Evolutionary conservation across 805 yeast genomes (phyloP).

Genomic region (Saccharomycopsis oosterbeekiorum): DNA sequence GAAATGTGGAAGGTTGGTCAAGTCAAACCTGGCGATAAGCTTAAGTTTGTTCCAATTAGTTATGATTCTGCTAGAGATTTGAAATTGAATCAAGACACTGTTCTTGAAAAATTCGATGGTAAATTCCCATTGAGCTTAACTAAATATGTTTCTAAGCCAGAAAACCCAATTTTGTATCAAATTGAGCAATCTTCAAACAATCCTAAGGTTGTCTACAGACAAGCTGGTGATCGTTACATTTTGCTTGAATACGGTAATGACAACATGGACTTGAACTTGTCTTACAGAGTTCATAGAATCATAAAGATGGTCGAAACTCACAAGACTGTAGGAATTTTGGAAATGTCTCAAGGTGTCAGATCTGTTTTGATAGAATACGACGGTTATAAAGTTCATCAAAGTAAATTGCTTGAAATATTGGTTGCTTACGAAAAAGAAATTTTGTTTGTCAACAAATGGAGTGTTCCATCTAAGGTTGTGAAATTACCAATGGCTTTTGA

Average conservation of each 20-base stretch:
- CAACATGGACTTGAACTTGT: slow-evolving; percentile 70
- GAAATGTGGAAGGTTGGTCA: slow-evolving; percentile 99
- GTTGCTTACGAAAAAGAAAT: slow-evolving; percentile 70
- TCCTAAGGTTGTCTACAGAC: slow-evolving; percentile 79
- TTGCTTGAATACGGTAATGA: slow-evolving; percentile 91
- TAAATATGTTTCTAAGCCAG: slow-evolving; percentile 30
- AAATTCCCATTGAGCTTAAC: slow-evolving; percentile 24
- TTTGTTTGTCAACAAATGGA: slow-evolving; percentile 70
- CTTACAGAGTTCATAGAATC: slow-evolving; percentile 78
- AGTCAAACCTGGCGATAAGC: slow-evolving; percentile 85
- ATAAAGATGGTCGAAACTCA: slow-evolving; percentile 59
- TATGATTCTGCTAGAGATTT: slow-evolving; percentile 59
- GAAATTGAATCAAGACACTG: slow-evolving; percentile 49
- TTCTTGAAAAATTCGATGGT: slow-evolving; percentile 27
- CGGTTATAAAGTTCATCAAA: slow-evolving; percentile 52
- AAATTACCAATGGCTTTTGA: slow-evolving; percentile 95
- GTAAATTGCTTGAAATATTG: slow-evolving; percentile 49
- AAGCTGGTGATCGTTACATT: slow-evolving; percentile 93
- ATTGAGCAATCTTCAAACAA: slow-evolving; percentile 31
- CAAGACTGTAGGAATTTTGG: slow-evolving; percentile 72
- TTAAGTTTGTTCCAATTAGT: slow-evolving; percentile 70
- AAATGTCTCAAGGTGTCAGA: slow-evolving; percentile 96
- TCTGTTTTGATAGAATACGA: slow-evolving; percentile 86
- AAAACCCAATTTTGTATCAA: slow-evolving; percentile 53
- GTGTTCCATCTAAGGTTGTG: slow-evolving; percentile 71